phyloP scores from a whole-genome alignment of 2,329 filamentous ascomycete species.

The Alternaria consortialis region DNA sequence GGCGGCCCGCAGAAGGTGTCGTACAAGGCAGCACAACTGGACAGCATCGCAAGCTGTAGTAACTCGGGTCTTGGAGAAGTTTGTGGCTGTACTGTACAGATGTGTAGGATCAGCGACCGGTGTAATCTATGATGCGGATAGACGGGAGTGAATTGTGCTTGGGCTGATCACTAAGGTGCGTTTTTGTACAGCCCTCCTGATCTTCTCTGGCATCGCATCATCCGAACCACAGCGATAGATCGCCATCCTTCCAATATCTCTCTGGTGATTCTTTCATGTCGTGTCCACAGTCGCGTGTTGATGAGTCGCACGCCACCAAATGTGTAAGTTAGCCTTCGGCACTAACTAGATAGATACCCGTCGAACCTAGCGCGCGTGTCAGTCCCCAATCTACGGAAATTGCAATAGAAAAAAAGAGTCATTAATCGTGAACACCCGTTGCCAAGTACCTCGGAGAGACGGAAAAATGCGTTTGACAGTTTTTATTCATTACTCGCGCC shows the following conservation, averaged over 20 bases:
- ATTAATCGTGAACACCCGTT: slow-evolving; percentile 6
- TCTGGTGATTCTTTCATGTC: not conserved
- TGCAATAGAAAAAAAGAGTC: slow-evolving; percentile 14
- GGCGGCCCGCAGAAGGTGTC: slow-evolving; percentile 12
- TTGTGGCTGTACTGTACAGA: not conserved
- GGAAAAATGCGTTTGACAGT: slow-evolving; percentile 1
- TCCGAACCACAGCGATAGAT: not conserved
- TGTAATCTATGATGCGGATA: not conserved
- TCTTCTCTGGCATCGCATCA: not conserved
- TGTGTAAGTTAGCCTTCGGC: not conserved
- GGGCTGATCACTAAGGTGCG: not conserved
- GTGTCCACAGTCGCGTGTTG: slow-evolving; percentile 3
- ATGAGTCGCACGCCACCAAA: slow-evolving; percentile 7
- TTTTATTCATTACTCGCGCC: slow-evolving; percentile 24
- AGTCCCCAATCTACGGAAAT: slow-evolving; percentile 16
- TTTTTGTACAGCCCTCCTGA: not conserved
- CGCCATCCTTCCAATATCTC: not conserved
- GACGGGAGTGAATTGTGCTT: not conserved
- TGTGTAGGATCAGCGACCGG: not conserved
- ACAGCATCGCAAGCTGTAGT: not conserved
- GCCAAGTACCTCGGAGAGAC: slow-evolving; percentile 15
- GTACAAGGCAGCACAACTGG: slow-evolving; percentile 18
- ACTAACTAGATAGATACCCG: slow-evolving; percentile 17
- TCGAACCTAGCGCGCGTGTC: slow-evolving; percentile 18
- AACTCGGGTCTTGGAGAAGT: not conserved